Base-by-base conservation (phyloP, 805 yeast species). In the Teunomyces aglyptinius region DNA sequence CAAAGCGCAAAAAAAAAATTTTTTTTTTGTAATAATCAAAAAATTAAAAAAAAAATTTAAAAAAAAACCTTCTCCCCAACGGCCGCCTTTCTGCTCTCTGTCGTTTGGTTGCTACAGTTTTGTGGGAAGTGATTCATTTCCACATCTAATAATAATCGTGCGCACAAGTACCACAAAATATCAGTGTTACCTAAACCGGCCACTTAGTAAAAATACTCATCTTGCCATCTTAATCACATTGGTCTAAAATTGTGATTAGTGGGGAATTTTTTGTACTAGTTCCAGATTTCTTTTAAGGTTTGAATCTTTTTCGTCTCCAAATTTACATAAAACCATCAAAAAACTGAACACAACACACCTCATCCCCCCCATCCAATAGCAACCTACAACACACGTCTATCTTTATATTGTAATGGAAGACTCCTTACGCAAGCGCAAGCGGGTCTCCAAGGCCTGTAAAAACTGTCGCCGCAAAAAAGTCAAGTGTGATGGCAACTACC, bases 381-480 rank as follows among this genome's bases (percentile, higher is more conserved):
- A 7, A 7, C 11, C 11, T 24, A 7, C 11, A 7, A 2, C 11
- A 10, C 26, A 6, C 26, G 11, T 7, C 11, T 10, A 24, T 24
- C 26, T 8, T 24, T 24, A 3, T 7, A 7, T 24, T 24, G 26
- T 6, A 20, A 36, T 36, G 39, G 39, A 36, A 20, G 39, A 36
- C 24, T n/a, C 39, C 13, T 7, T 34, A 12, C 38, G 19, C 22
- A 36, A 43, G 24, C 39, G 45, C n/a, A 33, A 26, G 33, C 26
- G 40, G 38, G 45, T 43, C 28, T 36, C 45, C 24, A 43, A 43
- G 31, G 80, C 80, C 6, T 76, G 81, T 56, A 78, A 76, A 49
- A 66, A 61, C 31, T 76, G 81, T 43, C 67, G 75, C 16, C 67
- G 65, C 41, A 64, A 70, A 49, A 70, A 70, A 56, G 68, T 69